Conservation (phyloP, 306 rosid species). For the Rubus parviflorus region DNA sequence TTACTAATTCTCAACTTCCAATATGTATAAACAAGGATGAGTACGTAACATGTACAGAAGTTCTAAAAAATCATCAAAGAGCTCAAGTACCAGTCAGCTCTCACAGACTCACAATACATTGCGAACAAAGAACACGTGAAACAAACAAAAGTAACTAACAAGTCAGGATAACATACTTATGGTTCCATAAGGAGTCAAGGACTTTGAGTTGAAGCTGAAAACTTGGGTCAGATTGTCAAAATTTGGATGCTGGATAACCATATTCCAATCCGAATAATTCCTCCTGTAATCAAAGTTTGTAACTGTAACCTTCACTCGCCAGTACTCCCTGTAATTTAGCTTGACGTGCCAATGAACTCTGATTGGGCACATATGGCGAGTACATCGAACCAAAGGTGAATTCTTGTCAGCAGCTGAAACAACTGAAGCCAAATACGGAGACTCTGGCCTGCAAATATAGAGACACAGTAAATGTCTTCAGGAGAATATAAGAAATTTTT, state of each 20-base stretch:
- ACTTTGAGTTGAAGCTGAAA: slow-evolving; percentile 81
- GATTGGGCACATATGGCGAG: slow-evolving; percentile 85
- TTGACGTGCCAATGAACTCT: slow-evolving; percentile 94
- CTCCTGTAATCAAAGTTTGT: slow-evolving; percentile 78
- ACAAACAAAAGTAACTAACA: background rate
- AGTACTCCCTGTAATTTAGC: slow-evolving; percentile 73
- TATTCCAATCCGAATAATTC: slow-evolving; percentile 83
- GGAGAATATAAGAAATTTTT: slow-evolving; percentile 10
- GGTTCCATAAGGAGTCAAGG: slow-evolving; percentile 61
- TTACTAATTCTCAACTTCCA: background rate
- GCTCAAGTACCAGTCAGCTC: background rate
- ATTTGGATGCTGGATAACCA: slow-evolving; percentile 90
- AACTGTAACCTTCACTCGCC: slow-evolving; percentile 84
- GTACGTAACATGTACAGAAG: background rate
- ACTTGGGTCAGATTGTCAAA: slow-evolving; percentile 75
- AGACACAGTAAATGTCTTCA: background rate
- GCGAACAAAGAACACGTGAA: background rate
- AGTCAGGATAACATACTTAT: slow-evolving; percentile 56
- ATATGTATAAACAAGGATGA: background rate
- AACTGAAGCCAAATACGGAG: slow-evolving; percentile 62
- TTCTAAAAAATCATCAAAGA: background rate
- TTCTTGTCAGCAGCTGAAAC: slow-evolving; percentile 41
- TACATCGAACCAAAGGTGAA: slow-evolving; percentile 71
- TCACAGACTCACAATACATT: background rate
- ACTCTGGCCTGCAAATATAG: slow-evolving; percentile 43